phyloP scores from a whole-genome alignment of 2,329 filamentous ascomycete species.

The Fusarium domesticum region DNA sequence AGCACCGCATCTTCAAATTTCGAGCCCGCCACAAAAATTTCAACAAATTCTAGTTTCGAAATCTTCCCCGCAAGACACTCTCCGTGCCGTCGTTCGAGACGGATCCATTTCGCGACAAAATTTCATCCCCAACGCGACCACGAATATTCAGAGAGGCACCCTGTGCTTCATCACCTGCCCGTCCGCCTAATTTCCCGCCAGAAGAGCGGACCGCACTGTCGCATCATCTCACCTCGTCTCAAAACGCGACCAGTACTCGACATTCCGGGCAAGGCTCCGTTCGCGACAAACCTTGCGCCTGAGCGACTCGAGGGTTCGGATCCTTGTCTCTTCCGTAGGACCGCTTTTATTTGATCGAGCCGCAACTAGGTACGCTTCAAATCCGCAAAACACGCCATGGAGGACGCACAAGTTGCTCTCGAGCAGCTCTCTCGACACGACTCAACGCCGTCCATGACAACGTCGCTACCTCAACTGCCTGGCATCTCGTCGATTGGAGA shows the following conservation, averaged over 20 bases:
- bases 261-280: background rate
- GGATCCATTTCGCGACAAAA: background rate
- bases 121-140: background rate
- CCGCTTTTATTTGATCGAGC: background rate
- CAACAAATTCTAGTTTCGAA: background rate
- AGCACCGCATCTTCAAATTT: background rate
- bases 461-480: constrained; percentile 43
- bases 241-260: background rate
- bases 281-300: background rate
- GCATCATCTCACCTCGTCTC: no score
- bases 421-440: constrained; percentile 51
- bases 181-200: background rate
- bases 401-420: constrained; percentile 43
- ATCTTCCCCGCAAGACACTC: background rate
- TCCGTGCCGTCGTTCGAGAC: background rate
- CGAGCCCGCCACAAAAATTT: background rate
- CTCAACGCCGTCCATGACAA: constrained; percentile 46
- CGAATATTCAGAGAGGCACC: background rate
- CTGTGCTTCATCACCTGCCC: background rate
- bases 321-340: background rate
- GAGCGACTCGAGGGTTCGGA: background rate
- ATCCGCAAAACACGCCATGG: constrained; percentile 37
- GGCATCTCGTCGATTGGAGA: constrained; percentile 43
- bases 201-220: background rate
- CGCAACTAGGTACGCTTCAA: constrained; percentile 2